A percentile compares a stretch with the other conserved stretches of the same genome.
Evolutionary conservation across 1,284 basidiomycete species (phyloP).

Genomic region (Austroboletus niveus): DNA sequence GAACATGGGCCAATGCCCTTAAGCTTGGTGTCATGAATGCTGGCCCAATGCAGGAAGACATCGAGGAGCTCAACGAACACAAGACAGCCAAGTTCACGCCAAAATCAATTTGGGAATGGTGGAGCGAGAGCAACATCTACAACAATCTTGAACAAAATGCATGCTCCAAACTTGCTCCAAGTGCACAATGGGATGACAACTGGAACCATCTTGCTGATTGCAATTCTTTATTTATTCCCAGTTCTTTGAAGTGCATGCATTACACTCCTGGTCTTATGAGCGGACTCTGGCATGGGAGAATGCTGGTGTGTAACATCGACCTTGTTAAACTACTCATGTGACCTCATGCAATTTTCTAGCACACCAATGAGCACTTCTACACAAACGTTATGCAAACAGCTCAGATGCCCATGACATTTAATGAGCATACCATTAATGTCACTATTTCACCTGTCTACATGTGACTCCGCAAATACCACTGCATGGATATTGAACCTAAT

Average conservation of each 20-base stretch:
- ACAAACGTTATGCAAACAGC: constrained; percentile 32
- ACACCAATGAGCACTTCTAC: constrained; percentile 36
- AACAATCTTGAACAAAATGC: constrained; percentile 24
- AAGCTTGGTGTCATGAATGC: constrained; percentile 26
- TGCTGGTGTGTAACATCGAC: constrained; percentile 43
- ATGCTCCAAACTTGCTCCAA: constrained; percentile 34
- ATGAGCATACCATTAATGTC: constrained; percentile 36
- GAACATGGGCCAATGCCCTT: constrained; percentile 42
- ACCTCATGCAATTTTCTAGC: constrained; percentile 22
- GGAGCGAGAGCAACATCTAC: constrained; percentile 32
- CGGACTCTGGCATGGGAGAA: constrained; percentile 60
- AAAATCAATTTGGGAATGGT: constrained; percentile 39
- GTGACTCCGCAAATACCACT: constrained; percentile 54
- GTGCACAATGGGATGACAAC: constrained; percentile 53
- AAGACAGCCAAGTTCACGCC: constrained; percentile 26
- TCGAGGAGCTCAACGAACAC: constrained; percentile 53
- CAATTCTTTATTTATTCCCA: constrained; percentile 38
- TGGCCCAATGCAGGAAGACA: constrained; percentile 57
- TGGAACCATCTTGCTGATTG: constrained; percentile 58
- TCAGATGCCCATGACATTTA: constrained; percentile 35
- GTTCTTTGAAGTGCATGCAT: constrained; percentile 43
- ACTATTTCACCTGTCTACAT: constrained; percentile 50
- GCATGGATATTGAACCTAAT: constrained; percentile 40
- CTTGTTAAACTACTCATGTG: not conserved
- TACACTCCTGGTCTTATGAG: constrained; percentile 50